Conservation (phyloP, 345 rosid genomes). For the Corchorus capsularis region DNA sequence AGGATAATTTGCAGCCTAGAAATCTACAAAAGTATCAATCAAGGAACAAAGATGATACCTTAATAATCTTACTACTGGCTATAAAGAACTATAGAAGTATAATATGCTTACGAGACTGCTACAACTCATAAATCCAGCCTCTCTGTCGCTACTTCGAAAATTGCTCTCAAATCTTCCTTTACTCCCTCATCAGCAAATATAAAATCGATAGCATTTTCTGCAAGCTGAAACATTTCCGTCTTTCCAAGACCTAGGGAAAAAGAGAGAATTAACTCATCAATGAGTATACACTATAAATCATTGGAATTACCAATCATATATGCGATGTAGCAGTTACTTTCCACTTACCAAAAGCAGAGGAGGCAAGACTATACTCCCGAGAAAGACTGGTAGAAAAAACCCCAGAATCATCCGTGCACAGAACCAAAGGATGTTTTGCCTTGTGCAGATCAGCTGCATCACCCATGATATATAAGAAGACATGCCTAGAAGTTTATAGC, state of each 20-base stretch:
- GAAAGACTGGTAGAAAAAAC: conserved; percentile 84
- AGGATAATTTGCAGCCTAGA: background rate
- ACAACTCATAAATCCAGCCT: conserved; percentile 35
- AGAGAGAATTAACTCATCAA: conserved; percentile 6
- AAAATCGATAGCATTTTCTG: conserved; percentile 56
- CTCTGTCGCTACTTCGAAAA: conserved; percentile 46
- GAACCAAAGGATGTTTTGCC: conserved; percentile 67
- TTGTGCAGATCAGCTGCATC: conserved; percentile 67
- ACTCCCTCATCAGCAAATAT: conserved; percentile 71
- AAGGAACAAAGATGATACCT: background rate
- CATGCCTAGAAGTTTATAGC: background rate
- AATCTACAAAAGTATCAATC: background rate
- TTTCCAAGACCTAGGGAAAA: conserved; percentile 55
- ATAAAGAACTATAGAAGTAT: background rate
- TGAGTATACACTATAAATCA: background rate
- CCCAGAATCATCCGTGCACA: conserved; percentile 93
- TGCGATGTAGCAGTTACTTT: background rate
- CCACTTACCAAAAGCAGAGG: conserved; percentile 72
- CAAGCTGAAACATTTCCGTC: conserved; percentile 65
- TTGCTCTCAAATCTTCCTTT: conserved; percentile 52
- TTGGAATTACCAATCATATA: conserved; percentile 16
- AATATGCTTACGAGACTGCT: background rate
- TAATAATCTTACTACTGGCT: too few relatives aligned
- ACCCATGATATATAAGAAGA: background rate
- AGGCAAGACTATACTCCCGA: conserved; percentile 68